phyloP scores from a whole-genome alignment of 2,329 filamentous ascomycete genomes.

The Xylariaceae sp. region DNA sequence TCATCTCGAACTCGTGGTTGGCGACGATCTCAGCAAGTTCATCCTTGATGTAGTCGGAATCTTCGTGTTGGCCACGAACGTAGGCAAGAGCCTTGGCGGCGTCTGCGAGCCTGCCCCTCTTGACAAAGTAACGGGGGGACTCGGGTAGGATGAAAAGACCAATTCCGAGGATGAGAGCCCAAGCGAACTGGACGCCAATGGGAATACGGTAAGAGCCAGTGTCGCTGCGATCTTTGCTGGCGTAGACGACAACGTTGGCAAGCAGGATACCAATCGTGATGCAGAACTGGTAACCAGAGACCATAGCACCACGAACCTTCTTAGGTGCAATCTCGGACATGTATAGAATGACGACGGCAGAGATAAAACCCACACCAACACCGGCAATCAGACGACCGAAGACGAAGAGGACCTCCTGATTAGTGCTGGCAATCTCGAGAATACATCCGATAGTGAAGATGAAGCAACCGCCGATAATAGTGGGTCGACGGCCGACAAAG shows the following conservation, averaged over 20 bases:
- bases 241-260: slow-evolving; percentile 72
- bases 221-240: slow-evolving; percentile 63
- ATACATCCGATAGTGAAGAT: slow-evolving; percentile 66
- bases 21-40: slow-evolving; percentile 78
- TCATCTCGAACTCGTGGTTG: slow-evolving; percentile 74
- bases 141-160: slow-evolving; percentile 59
- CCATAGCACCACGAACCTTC: slow-evolving; percentile 74
- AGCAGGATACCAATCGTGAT: slow-evolving; percentile 76
- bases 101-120: slow-evolving; percentile 66
- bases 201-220: slow-evolving; percentile 74
- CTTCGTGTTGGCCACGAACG: slow-evolving; percentile 69
- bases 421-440: slow-evolving; percentile 62
- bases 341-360: slow-evolving; percentile 72
- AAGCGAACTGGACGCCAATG: slow-evolving; percentile 70
- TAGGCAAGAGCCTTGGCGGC: slow-evolving; percentile 64
- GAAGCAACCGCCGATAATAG: slow-evolving; percentile 64
- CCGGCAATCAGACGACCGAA: slow-evolving; percentile 70
- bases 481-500: slow-evolving; percentile 65
- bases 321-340: slow-evolving; percentile 68
- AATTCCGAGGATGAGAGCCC: slow-evolving; percentile 47
- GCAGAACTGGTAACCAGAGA: slow-evolving; percentile 79
- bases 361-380: slow-evolving; percentile 71
- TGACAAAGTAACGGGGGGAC: slow-evolving; percentile 75
- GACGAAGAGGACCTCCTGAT: slow-evolving; percentile 61
- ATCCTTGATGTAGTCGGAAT: slow-evolving; percentile 70